A percentile compares a stretch with the other conserved stretches of the same genome.
These are phyloP conservation scores for Silene uniflora DNA, from an alignment of 148 eudicot genomes.

Conservation along the genomic window DNA sequence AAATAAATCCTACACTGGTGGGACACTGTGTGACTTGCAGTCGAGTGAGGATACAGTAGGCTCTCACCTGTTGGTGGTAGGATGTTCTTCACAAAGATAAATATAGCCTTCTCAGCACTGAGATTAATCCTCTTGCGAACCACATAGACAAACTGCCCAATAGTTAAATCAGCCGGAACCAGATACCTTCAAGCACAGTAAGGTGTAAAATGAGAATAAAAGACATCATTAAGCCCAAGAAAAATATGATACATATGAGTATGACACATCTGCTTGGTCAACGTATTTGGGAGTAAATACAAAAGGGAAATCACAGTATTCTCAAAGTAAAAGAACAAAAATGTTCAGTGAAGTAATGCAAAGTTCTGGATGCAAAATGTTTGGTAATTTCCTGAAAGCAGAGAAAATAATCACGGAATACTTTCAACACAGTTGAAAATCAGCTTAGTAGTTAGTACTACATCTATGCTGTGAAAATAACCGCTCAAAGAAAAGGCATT, in stretches of 20 bases:
- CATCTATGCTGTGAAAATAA: background rate
- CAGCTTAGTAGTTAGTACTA: background rate
- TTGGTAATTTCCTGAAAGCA: background rate
- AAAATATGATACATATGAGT: background rate
- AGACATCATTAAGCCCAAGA: background rate
- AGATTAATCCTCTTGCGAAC: slow-evolving; percentile 94
- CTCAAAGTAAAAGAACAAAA: background rate
- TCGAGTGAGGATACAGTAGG: background rate
- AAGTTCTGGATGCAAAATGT: background rate
- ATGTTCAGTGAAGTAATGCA: background rate
- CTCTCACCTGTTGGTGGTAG: slow-evolving; percentile 82
- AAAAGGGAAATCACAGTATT: background rate
- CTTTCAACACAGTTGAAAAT: background rate
- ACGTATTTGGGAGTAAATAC: background rate
- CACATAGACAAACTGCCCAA: slow-evolving; percentile 93
- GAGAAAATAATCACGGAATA: background rate
- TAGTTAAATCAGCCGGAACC: slow-evolving; percentile 93
- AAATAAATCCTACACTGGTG: too few relatives aligned
- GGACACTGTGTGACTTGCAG: too few relatives aligned
- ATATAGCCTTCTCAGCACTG: slow-evolving; percentile 93
- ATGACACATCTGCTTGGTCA: background rate
- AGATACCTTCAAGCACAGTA: slow-evolving; percentile 51
- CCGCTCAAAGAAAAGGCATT: background rate
- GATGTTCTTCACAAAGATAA: slow-evolving; percentile 79
- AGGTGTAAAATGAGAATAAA: background rate